Evolutionary conservation across 306 rosid species (phyloP), one percentile per base, ranked within the genome.

Genomic region (Gleditsia sinensis): DNA sequence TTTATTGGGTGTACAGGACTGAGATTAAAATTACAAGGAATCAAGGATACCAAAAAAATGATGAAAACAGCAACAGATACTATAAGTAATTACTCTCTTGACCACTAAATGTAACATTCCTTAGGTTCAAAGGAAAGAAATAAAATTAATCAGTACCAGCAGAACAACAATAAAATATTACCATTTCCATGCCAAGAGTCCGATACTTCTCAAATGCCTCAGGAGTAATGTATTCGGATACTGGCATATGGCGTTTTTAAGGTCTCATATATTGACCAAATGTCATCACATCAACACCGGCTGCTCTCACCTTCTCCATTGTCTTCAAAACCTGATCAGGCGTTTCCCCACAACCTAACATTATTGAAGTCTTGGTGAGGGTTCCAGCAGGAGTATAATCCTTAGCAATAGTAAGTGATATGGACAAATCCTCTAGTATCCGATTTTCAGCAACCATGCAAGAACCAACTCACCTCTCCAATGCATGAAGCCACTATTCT

Each of bases 231-330:
- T 92, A 95, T 75, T 95, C 99, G 67, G 86, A 87, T 33, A 95
- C 99, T 17, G 96, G 97, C 99, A 95, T 95, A 67, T 92, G 99
- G 62, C 98, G 99, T 83, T 95, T 95, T 39, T 98, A 92, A 54
- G 99, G 98, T 81, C 99, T 90, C 99, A 95, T 95, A 61, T 95
- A 92, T 64, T 92, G 98, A 71, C 99, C 99, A 77, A 95, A 95
- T 53, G 99, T 95, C 91, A 95, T 92, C 77, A 95, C 98, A 34
- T 92, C 99, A 72, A 95, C 96, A 70, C 98, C 99, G 3, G 99
- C 99, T n/a, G 90, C 97, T 83, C 90, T 86, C 83, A 95, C 97
- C 91, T 92, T 95, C 92, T 92, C 98, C 99, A 95, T 95, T 21
- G 99, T 92, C 78, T 85, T 91, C 85, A 95, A 91, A 34, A 95